A percentile compares a stretch with the other conserved stretches of the same genome.
Evolutionary conservation across 352 stramenopile genomes (phyloP).

Genomic region (Phytophthora boehmeriae): DNA sequence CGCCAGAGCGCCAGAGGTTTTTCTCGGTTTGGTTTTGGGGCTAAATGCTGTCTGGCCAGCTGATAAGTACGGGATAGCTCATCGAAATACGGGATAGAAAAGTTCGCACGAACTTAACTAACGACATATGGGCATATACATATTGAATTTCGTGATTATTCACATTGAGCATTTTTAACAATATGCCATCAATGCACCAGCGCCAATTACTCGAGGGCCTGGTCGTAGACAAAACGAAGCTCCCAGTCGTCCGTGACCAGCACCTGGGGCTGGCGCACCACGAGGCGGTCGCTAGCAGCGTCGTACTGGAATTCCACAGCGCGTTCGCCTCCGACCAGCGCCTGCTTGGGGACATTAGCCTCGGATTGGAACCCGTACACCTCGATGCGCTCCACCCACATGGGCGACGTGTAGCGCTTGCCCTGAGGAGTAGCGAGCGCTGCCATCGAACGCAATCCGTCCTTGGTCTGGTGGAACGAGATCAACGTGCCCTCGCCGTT

Average conservation of each 20-base stretch:
- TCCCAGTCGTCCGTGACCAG: conserved; percentile 73
- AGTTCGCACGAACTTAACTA: too few species aligned
- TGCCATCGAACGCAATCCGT: conserved; percentile 40
- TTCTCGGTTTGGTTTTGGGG: not conserved
- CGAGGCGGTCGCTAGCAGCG: conserved; percentile 57
- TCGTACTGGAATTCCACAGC: conserved; percentile 76
- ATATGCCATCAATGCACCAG: too few species aligned
- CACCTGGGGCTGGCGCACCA: conserved; percentile 86
- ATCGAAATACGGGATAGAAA: too few species aligned
- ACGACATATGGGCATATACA: too few species aligned
- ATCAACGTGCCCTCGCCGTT: conserved; percentile 58
- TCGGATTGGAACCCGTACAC: conserved; percentile 65
- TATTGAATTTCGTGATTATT: too few species aligned
- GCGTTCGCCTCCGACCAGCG: conserved; percentile 43
- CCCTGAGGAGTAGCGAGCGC: conserved; percentile 28
- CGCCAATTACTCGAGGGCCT: conserved; percentile 31
- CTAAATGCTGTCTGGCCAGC: too few species aligned
- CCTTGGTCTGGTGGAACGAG: conserved; percentile 42
- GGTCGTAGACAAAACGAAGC: conserved; percentile 60
- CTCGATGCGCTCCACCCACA: conserved; percentile 89
- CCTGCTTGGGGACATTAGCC: conserved; percentile 48
- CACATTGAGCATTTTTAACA: too few species aligned
- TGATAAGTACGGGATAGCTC: too few species aligned
- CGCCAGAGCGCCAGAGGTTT: too few species aligned
- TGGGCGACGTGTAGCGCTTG: conserved; percentile 51